A percentile compares a stretch with the other conserved stretches of the same genome.
These are phyloP conservation scores for Russula emetica DNA, from an alignment of 768 basidiomycete species.

Conservation along the genomic window DNA sequence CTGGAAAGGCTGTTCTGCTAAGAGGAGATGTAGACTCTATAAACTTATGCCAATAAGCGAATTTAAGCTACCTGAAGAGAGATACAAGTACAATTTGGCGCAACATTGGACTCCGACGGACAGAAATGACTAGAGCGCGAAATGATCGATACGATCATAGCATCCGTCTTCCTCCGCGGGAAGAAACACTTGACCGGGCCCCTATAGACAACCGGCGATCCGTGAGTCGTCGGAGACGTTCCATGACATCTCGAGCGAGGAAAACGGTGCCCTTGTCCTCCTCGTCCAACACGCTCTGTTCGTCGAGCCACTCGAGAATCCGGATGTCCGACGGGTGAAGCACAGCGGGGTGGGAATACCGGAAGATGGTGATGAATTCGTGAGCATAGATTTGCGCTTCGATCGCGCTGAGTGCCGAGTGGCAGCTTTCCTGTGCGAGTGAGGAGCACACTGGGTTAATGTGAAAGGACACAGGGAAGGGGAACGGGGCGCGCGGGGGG, in stretches of 20 bases:
- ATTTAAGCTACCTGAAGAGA: conserved; percentile 11
- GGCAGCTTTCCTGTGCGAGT: conserved; percentile 24
- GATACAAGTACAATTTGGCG: conserved; percentile 14
- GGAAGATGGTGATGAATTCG: conserved; percentile 41
- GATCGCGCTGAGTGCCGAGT: conserved; percentile 33
- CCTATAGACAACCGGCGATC: conserved; percentile 23
- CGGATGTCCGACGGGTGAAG: conserved; percentile 38
- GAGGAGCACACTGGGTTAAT: conserved; percentile 14
- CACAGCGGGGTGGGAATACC: conserved; percentile 35
- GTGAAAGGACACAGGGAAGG: not conserved
- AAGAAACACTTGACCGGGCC: not conserved
- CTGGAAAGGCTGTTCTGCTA: not conserved
- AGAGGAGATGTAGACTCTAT: not conserved
- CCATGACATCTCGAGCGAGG: conserved; percentile 36
- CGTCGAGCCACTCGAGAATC: conserved; percentile 36
- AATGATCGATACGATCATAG: not conserved
- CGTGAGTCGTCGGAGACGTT: conserved; percentile 34
- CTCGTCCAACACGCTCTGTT: conserved; percentile 33
- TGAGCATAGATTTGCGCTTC: conserved; percentile 37
- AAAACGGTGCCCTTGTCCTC: conserved; percentile 38
- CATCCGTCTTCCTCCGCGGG: conserved; percentile 14
- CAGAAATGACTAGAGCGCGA: no score
- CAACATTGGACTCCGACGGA: not conserved
- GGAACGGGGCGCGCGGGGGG: no score
- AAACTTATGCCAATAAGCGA: not conserved